These are phyloP conservation scores for Amphichorda felina DNA, from an alignment of 2,329 filamentous ascomycete species.

Conservation along the genomic window DNA sequence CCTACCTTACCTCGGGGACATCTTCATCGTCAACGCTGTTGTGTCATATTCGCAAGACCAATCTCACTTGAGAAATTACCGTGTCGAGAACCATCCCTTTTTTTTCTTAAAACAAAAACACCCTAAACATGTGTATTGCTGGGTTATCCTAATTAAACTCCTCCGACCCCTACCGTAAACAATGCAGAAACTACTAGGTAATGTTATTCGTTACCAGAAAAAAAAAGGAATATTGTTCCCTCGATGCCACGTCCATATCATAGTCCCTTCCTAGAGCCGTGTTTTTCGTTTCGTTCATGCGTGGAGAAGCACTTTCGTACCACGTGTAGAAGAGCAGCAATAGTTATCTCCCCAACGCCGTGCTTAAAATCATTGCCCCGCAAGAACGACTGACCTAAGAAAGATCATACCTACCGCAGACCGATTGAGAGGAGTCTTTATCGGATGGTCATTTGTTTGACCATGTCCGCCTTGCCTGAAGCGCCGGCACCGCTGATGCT, in stretches of 20 bases:
- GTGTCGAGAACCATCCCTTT: too few relatives aligned
- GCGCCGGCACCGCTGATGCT: constrained; percentile 54
- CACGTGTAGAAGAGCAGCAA: constrained; percentile 31
- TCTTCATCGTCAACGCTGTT: too few relatives aligned
- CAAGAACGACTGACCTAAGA: constrained; percentile 27
- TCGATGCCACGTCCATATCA: background rate
- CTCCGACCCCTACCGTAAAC: background rate
- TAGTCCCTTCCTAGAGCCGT: constrained; percentile 1
- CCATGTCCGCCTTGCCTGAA: constrained; percentile 70
- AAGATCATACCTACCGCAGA: constrained; percentile 33
- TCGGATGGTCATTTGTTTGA: constrained; percentile 92
- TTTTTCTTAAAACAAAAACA: too few relatives aligned
- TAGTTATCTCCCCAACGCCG: constrained; percentile 34
- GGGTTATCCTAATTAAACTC: too few relatives aligned
- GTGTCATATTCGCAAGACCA: too few relatives aligned
- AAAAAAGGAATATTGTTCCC: background rate
- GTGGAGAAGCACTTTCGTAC: constrained; percentile 37
- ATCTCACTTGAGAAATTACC: too few relatives aligned
- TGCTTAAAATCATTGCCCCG: constrained; percentile 32
- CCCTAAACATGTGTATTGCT: too few relatives aligned
- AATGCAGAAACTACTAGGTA: background rate
- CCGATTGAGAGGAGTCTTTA: constrained; percentile 30
- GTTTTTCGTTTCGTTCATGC: constrained; percentile 19
- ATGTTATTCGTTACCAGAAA: background rate
- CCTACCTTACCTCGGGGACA: too few relatives aligned